Conservation (phyloP, 768 basidiomycete species). For the Neoboletus brunneissimus region DNA sequence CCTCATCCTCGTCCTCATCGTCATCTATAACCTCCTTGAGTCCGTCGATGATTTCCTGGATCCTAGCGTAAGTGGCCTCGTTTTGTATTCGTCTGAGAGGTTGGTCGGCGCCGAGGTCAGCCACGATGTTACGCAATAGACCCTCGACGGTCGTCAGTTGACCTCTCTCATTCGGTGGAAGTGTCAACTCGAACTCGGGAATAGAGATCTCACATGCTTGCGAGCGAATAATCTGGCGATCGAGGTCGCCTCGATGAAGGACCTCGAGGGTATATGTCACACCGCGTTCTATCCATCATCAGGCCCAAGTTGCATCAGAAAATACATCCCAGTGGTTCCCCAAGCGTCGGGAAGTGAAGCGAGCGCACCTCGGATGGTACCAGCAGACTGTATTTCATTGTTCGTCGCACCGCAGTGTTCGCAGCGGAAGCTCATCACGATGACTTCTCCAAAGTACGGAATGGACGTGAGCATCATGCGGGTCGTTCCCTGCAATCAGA, state of each 20-base stretch:
- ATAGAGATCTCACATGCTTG: slow-evolving; percentile 76
- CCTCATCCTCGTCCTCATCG: slow-evolving; percentile 50
- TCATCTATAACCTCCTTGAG: slow-evolving; percentile 64
- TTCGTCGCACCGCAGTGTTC: slow-evolving; percentile 87
- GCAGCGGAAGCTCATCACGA: slow-evolving; percentile 96
- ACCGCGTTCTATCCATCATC: slow-evolving; percentile 66
- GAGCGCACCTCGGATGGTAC: slow-evolving; percentile 73
- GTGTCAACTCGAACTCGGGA: slow-evolving; percentile 87
- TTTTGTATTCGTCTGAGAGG: slow-evolving; percentile 80
- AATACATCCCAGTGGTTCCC: not conserved
- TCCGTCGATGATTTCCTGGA: slow-evolving; percentile 69
- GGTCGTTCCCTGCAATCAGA: slow-evolving; percentile 70
- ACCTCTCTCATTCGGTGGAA: slow-evolving; percentile 77
- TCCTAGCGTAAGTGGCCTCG: slow-evolving; percentile 65
- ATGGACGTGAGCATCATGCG: slow-evolving; percentile 89
- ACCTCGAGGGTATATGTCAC: slow-evolving; percentile 78
- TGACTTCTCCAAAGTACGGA: slow-evolving; percentile 92
- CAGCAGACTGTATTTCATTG: slow-evolving; percentile 94
- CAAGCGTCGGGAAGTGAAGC: not conserved
- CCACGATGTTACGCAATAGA: slow-evolving; percentile 74
- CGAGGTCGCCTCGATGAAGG: slow-evolving; percentile 69
- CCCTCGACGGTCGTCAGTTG: slow-evolving; percentile 98
- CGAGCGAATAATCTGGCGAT: slow-evolving; percentile 93
- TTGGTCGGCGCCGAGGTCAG: slow-evolving; percentile 80
- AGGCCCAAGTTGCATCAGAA: not conserved